Evolutionary conservation across 257 asterid species (phyloP), one percentile per base, ranked within the genome.

Genomic region (Galeopsis tetrahit): DNA sequence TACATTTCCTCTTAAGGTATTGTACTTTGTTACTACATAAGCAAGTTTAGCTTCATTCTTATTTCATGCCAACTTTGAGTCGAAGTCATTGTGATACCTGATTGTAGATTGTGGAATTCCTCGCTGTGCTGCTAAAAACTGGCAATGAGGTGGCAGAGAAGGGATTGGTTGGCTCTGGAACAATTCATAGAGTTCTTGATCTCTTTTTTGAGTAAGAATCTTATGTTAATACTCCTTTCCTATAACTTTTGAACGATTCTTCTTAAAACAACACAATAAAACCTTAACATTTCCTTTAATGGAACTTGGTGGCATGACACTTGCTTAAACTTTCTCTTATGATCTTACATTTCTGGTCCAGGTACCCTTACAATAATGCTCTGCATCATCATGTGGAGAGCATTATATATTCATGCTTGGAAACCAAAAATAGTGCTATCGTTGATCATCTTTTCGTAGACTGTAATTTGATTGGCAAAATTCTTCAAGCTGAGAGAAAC

Each of bases 321-420:
- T 71, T 53, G 34, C 63, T 76, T 55, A 10, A 59, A 10, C 31
- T 33, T 17, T 44, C 49, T 69, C 57, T 56, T 9, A 63, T 69
- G 61, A 73, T 79, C 59, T 48, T 72, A 10, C 61, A 51, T 73
- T 40, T 63, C 36, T 70, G 71, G 35, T 82, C 64, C 85, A 93
- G 98, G 91, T 93, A 90, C 63, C 96, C 98, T 0, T 93, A 74
- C 85, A 93, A 93, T 78, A 93, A 93, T 85, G 97, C 96, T 13
- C 83, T 93, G 82, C 98, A 93, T 80, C 97, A 90, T 85, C 95
- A 93, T 40, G 98, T 89, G 75, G 98, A 90, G 89, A 93, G 94
- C 85, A 89, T 90, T 58, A 74, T 93, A 80, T 87, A 79, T 79
- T 89, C 97, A 66, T 90, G 97, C 81, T 75, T 90, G 87, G 98